phyloP scores from a whole-genome alignment of 352 stramenopile genomes.

The Achlya hypogyna region DNA sequence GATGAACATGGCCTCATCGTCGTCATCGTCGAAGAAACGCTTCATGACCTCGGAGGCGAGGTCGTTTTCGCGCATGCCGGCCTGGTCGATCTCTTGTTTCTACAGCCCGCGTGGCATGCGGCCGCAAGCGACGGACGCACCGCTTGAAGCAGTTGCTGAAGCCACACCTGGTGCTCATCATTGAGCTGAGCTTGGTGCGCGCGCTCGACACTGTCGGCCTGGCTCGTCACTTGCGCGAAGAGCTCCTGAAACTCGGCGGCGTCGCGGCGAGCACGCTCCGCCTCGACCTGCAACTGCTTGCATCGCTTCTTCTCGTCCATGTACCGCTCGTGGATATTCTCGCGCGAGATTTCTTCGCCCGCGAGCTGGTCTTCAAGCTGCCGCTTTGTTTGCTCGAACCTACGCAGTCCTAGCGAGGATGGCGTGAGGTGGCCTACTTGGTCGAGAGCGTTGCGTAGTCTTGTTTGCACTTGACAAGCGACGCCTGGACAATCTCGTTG shows the following conservation, averaged over 20 bases:
- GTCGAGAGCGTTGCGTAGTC: background rate
- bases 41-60: conserved; percentile 17
- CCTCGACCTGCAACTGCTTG: conserved; percentile 39
- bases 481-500: background rate
- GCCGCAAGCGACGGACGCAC: background rate
- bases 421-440: background rate
- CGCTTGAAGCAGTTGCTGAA: background rate
- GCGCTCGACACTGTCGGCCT: background rate
- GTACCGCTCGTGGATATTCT: conserved; percentile 68
- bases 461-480: conserved; percentile 3
- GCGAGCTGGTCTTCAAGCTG: conserved; percentile 70
- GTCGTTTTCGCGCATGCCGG: conserved; percentile 63
- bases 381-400: conserved; percentile 60
- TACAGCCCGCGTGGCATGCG: background rate
- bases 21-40: background rate
- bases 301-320: conserved; percentile 63
- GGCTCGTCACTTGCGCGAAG: background rate
- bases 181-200: background rate
- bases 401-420: background rate
- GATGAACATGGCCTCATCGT: background rate
- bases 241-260: background rate
- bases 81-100: conserved; percentile 7
- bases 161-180: background rate
- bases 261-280: conserved; percentile 28
- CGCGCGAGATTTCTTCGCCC: conserved; percentile 54